Base-by-base conservation (phyloP, 148 eudicot species). In the Silene latifolia region DNA sequence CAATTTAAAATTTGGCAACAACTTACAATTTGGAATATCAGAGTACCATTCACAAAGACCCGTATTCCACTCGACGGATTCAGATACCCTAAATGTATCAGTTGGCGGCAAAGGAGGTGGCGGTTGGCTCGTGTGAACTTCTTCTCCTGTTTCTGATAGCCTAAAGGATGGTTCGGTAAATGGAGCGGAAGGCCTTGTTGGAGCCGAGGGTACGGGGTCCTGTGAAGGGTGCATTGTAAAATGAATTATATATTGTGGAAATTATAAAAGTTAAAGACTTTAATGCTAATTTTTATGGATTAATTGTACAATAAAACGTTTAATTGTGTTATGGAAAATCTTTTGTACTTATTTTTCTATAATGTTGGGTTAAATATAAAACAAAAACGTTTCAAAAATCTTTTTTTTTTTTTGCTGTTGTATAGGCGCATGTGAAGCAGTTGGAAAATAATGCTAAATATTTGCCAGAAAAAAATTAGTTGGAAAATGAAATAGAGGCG, bases 1-100 rank as follows among this genome's bases (percentile, higher is more conserved):
- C 44, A 39, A 39, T 7, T 51, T 51, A 51, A 51, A 51, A 51
- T 51, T 51, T 51, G 18, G 17, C 24, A 23, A 23, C 17, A 12
- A 62, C 82, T 79, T 74, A 79, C 82, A 79, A 74, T 63, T 79
- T 18, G 70, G 46, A 18, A 74, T 2, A 15, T 79, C 65, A 2
- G 74, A 68, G 59, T 32, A 25, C 51, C 82, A 79, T 5, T 13
- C 74, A 62, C 78, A 79, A 60, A 79, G 74, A 53, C 71, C 77
- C 48, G 82, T 74, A 8, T 78, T 74, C 82, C 82, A 79, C 5
- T 74, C 27, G 8, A 39, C 70, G 2, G 58, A 42, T 12, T 27
- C 46, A 0, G 56, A 18, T 21, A 1, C 54, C 8, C n/a, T 67
- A 21, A 17, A 47, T 15, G 44, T 48, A 13, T 54, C 7, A 2